Base-by-base conservation (phyloP, 495 filamentous ascomycete genomes). In the Neurospora africana region DNA sequence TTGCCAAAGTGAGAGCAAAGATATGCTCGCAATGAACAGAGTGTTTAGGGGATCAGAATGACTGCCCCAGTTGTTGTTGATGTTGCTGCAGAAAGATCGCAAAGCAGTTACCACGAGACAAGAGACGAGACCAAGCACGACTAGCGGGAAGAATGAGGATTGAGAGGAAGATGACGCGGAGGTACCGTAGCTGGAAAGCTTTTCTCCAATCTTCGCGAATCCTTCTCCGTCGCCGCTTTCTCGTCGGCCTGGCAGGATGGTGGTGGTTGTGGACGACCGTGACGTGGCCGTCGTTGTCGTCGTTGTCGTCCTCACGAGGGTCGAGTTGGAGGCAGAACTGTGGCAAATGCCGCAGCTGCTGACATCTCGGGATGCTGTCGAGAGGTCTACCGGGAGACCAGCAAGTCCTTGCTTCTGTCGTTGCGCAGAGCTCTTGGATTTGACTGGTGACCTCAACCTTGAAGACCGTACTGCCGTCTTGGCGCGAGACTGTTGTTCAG, bases 41-140 rank as follows among this genome's bases (percentile, higher is more conserved):
- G 70, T 70, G 73, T 74, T 75, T 30, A 73, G 39, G 40, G 68
- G 65, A 44, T 68, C 74, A 47, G 70, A 40, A 70, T 74, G 70
- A 58, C 33, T 23, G 44, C 58, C 74, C 72, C 70, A 36, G 41
- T n/a, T 43, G 41, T 43, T 19, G 15, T 65, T 33, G 53, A 33
- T 7, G 13, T 5, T 33, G 2, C 30, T 65, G 53, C 53, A 53
- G 8, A 44, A 74, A 21, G 74, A 68, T 39, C 70, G 72, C 73
- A 75, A 40, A 27, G 70, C 65, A 19, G 30, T 72, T 43, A 68
- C 77, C 69, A 74, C 70, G 72, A 81, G 76, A 73, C 53, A 70
- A 76, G 79, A 79, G 74, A 81, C 78, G 79, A 81, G 78, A 77
- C 78, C 75, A 67, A 77, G 41, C 61, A 73, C 78, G 75, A 74